Evolutionary conservation across 306 rosid genomes (phyloP).

Genomic region (Mucuna pruriens): DNA sequence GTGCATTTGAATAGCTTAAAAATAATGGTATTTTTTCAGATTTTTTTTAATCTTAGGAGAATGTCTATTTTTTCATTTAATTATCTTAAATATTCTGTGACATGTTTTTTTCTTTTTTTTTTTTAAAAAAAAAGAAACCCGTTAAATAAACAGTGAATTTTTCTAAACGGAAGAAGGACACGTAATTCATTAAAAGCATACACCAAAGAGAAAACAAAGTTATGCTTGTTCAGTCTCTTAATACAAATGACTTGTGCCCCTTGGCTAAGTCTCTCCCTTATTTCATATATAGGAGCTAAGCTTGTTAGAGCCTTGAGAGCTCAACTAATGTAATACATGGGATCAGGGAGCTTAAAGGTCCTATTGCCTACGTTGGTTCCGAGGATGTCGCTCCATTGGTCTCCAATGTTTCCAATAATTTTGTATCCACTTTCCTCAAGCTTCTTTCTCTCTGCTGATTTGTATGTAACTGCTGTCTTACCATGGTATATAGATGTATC

Average conservation of each 20-base stretch:
- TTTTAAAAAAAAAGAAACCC: too few relatives aligned
- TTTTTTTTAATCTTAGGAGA: too few relatives aligned
- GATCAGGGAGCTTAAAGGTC: constrained; percentile 75
- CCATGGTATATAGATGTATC: constrained; percentile 19
- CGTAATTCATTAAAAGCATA: not conserved
- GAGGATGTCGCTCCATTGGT: constrained; percentile 74
- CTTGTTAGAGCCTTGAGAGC: not conserved
- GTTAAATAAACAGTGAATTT: too few relatives aligned
- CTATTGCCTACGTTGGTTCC: constrained; percentile 52
- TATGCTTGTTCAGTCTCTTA: not conserved
- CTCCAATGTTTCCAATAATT: constrained; percentile 68
- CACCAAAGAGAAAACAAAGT: not conserved
- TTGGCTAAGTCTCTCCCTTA: not conserved
- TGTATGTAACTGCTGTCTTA: constrained; percentile 45
- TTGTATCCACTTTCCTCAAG: constrained; percentile 51
- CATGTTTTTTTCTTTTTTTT: too few relatives aligned
- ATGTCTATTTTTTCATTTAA: too few relatives aligned
- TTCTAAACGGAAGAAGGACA: not conserved
- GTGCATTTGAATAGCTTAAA: too few relatives aligned
- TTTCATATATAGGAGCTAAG: not conserved
- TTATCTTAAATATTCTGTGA: too few relatives aligned
- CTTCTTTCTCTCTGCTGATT: constrained; percentile 55
- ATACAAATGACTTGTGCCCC: not conserved
- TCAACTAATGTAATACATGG: constrained; percentile 64
- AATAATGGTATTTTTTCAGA: too few relatives aligned